Base-by-base conservation (phyloP, 208 protist species). In the Acanthamoeba sp. region DNA sequence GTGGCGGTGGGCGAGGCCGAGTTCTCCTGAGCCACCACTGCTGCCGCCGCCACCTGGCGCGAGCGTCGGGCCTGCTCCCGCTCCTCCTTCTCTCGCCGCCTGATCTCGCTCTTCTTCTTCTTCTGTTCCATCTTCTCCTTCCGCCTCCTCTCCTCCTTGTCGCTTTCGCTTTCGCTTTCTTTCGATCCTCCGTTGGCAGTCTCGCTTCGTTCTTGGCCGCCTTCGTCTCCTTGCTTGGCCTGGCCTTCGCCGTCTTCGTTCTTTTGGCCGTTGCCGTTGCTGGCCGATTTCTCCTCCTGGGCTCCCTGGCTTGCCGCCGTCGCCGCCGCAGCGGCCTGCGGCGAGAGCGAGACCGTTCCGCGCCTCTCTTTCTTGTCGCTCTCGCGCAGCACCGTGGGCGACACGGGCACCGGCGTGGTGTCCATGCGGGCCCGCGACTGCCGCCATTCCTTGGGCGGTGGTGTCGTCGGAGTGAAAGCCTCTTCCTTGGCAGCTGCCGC, bases 401-500 rank as follows among this genome's bases (percentile, higher is more conserved):
- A n/a, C 2, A 34, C 29, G n/a, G 59, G 59, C 34, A 22, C 36
- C 69, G 69, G 69, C 32, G 36, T 6, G 38, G 69, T 80, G 16
- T 80, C 69, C 32, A 34, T 80, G 32, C 69, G 69, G 20, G 69
- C 69, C 22, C 69, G 69, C 16, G 16, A 32, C 22, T 27, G 22
- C 12, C 69, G 69, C 69, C 69, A 80, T 36, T 80, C 69, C 24
- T 80, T 80, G 69, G 69, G 69, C 32, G 69, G 69, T 14, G 69
- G 69, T 3, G 36, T 45, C 36, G 12, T 22, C 38, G 69, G 69
- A 9, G 69, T 80, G 36, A 50, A 80, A 6, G n/a, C 22, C n/a
- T 48, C 36, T 3, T 80, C 69, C 38, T 42, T 24, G 69, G 38
- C 69, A 16, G 5, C 10, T 18, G 55, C 22, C 59, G 59, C 59